Base-by-base conservation (phyloP, 2,329 filamentous ascomycete species). In the Pyrenochaeta sp. region DNA sequence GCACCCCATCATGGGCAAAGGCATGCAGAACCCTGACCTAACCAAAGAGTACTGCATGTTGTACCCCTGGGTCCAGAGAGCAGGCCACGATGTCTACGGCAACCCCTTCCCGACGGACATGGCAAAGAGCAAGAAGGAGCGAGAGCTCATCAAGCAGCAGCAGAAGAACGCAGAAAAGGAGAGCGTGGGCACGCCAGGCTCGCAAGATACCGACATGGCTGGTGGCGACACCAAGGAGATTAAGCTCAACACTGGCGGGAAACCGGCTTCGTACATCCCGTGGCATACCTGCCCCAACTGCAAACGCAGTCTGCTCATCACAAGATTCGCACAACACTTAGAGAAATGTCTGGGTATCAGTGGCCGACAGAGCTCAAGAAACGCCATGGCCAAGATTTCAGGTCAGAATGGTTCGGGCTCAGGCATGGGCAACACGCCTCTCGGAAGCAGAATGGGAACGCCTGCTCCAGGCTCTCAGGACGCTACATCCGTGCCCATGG, bases 31-130 rank as follows among this genome's bases (percentile, higher is more conserved):
- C 44, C 87, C 87, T 0, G 74, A 77, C 27, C 71, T 77, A 9
- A 72, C 72, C 13, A 70, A 71, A 41, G 83, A 86, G 55, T 92
- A 91, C 77, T 93, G 89, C 79, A 89, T 89, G 71, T 85, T 85
- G 54, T 84, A 87, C 48, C 88, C 88, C 0, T 92, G 87, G 76
- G 88, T 90, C 48, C 83, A 89, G 56, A 86, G 88, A 66, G 78
- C 84, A 2, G 87, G 87, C 48, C 88, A 85, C 72, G 88, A 93
- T 69, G 89, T 92, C 53, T 91, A 91, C 70, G 88, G 87, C 36
- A 89, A 91, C 71, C 89, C 87, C 19, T 92, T 89, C 81, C 85
- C 89, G 10, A 85, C 84, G 13, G 86, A 87, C 15, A 81, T 87
- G 48, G 88, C 87, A 48, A 89, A 88, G 77, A 90, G 87, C 57